Evolutionary conservation across 805 yeast species (phyloP), one percentile per base, ranked within the genome.

Genomic region (Zygoascus flipseniorum): DNA sequence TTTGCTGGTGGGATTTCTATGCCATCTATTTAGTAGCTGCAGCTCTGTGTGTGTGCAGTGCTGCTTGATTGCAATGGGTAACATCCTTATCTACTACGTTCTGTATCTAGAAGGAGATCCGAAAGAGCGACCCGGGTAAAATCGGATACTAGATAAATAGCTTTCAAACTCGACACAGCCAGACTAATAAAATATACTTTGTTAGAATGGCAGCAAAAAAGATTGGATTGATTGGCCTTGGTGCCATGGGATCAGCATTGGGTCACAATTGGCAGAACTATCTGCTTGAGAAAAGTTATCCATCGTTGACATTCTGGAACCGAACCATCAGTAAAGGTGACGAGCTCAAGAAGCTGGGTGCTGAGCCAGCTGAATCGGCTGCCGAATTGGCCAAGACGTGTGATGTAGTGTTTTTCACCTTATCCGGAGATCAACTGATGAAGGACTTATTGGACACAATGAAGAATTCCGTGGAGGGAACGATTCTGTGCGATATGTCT

Each of bases 401-500:
- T n/a, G 47, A 52, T 20, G 50, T 57, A 14, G 49, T 56, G 14
- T 55, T 57, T 41, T 46, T 56, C 41, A 47, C 56, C 54, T 50
- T 58, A 31, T 42, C 62, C 13, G 55, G 52, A 37, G 62, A 59
- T 37, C 47, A 50, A 9, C 51, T 53, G 8, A 48, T 54, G 19
- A 48, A 43, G 16, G 49, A 48, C n/a, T 45, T 48, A n/a, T n/a
- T 54, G 14, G 52, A 50, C 13, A 32, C 23, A 4, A 26, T 45
- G 18, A 23, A 44, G 18, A 42, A 43, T 5, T 14, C 20, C n/a
- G 50, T 48, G 23, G 49, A 52, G 23, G 65, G 63, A 26, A 62
- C 59, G 54, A 31, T 62, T 28, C 52, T 64, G 32, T 58, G 57
- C 31, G 68, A 64, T 41, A 55, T 62, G 46, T 53, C 65, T 23